Evolutionary conservation across 176 grass and related monocot genomes (phyloP).

Genomic region (Oryza glumipatula): DNA sequence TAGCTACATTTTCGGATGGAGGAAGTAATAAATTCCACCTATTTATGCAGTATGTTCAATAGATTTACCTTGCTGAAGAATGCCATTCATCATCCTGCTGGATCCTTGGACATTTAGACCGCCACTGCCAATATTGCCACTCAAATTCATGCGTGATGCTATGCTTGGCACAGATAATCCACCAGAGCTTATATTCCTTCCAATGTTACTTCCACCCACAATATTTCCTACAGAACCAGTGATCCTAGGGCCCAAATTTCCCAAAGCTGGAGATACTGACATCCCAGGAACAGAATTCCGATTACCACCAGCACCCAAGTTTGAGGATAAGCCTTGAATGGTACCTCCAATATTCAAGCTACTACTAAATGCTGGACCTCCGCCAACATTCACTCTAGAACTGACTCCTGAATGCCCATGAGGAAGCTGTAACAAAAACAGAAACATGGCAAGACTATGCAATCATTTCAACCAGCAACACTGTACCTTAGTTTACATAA

Average conservation of each 20-base stretch:
- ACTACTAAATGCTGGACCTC: slow-evolving; percentile 74
- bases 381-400: slow-evolving; percentile 82
- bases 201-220: slow-evolving; percentile 73
- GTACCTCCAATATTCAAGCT: slow-evolving; percentile 78
- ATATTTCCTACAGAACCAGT: slow-evolving; percentile 77
- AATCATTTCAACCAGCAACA: slow-evolving; percentile 29
- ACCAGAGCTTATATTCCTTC: slow-evolving; percentile 90
- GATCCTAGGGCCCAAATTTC: slow-evolving; percentile 75
- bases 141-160: slow-evolving; percentile 73
- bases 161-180: slow-evolving; percentile 70
- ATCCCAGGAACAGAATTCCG: slow-evolving; percentile 85
- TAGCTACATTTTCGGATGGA: too few species aligned
- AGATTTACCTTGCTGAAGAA: slow-evolving; percentile 86
- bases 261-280: slow-evolving; percentile 70
- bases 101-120: slow-evolving; percentile 80
- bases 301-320: slow-evolving; percentile 62
- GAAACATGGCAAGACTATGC: slow-evolving; percentile 8
- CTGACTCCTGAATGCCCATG: slow-evolving; percentile 80
- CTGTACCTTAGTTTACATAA: slow-evolving; percentile 20
- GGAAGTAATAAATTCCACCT: background rate
- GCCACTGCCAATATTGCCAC: slow-evolving; percentile 66
- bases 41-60: background rate
- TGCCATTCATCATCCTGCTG: slow-evolving; percentile 77
- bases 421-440: slow-evolving; percentile 63
- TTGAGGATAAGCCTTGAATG: slow-evolving; percentile 83